Evolutionary conservation across 1,284 basidiomycete species (phyloP).

Genomic region (Meripilus lineatus): DNA sequence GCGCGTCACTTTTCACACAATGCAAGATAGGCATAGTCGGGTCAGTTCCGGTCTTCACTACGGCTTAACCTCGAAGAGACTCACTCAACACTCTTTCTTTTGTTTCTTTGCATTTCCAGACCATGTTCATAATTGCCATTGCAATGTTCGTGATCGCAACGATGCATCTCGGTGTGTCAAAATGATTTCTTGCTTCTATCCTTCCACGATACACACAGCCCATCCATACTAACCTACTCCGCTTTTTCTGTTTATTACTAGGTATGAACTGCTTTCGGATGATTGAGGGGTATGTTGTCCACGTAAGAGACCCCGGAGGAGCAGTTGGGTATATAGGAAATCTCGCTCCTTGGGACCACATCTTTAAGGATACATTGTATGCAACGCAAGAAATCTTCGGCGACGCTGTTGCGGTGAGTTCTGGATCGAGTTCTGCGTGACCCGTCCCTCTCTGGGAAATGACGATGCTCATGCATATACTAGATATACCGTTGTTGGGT

Average conservation of each 20-base stretch:
- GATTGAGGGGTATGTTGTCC: conserved; percentile 24
- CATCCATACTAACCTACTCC: too few relatives aligned
- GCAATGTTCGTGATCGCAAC: background rate
- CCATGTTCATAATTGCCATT: background rate
- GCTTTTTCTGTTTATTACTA: conserved; percentile 1
- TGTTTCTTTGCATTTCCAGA: background rate
- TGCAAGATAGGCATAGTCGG: background rate
- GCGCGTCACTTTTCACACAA: background rate
- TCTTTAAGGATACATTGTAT: conserved; percentile 26
- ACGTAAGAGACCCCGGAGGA: conserved; percentile 18
- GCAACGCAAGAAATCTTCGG: conserved; percentile 27
- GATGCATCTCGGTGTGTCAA: background rate
- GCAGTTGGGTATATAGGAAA: conserved; percentile 24
- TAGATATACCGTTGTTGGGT: conserved; percentile 30
- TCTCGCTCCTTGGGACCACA: conserved; percentile 27
- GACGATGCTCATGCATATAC: background rate
- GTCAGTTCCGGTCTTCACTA: too few relatives aligned
- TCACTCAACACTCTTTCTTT: background rate
- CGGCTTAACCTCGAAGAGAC: too few relatives aligned
- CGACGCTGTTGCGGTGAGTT: conserved; percentile 25
- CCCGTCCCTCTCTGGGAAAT: background rate
- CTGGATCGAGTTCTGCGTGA: background rate
- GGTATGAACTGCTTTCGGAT: conserved; percentile 28
- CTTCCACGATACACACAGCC: background rate
- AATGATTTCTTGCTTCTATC: background rate